Evolutionary conservation across 495 filamentous ascomycete species (phyloP).

Genomic region (Talaromyces adpressus): DNA sequence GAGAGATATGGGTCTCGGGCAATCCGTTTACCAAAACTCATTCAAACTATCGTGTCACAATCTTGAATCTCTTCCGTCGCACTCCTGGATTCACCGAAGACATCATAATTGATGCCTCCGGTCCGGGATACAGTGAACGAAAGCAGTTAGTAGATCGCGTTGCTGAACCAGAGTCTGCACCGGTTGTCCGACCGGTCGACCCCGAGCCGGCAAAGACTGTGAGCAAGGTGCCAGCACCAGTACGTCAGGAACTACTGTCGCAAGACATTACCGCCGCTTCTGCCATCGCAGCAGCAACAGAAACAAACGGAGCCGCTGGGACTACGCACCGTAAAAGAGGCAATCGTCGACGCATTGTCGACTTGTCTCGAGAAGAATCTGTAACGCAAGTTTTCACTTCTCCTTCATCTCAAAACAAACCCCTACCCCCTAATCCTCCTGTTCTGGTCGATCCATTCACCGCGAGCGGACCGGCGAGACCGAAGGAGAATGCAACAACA

Average conservation of each 20-base stretch:
- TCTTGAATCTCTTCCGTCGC: slow-evolving; percentile 95
- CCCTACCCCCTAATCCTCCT: slow-evolving; percentile 2
- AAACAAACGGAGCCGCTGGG: slow-evolving; percentile 41
- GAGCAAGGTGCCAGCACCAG: slow-evolving; percentile 39
- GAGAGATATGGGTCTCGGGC: slow-evolving; percentile 81
- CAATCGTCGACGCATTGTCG: slow-evolving; percentile 71
- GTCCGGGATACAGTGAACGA: slow-evolving; percentile 74
- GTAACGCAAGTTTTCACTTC: slow-evolving; percentile 18
- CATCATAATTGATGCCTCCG: slow-evolving; percentile 76
- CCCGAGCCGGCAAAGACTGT: slow-evolving; percentile 51
- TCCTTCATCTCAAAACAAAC: slow-evolving; percentile 5
- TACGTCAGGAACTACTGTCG: slow-evolving; percentile 19
- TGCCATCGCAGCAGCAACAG: slow-evolving; percentile 27
- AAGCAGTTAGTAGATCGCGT: slow-evolving; percentile 79
- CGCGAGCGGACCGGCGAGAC: background rate
- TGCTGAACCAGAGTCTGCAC: slow-evolving; percentile 63
- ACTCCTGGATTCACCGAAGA: slow-evolving; percentile 88
- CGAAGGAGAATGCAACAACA: background rate
- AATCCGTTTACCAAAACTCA: slow-evolving; percentile 91
- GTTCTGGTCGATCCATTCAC: slow-evolving; percentile 2
- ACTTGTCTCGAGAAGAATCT: slow-evolving; percentile 63
- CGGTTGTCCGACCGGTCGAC: slow-evolving; percentile 64
- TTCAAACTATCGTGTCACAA: slow-evolving; percentile 72
- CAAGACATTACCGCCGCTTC: slow-evolving; percentile 24
- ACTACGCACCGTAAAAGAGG: slow-evolving; percentile 42